A percentile compares a stretch with the other conserved stretches of the same genome.
Conservation (phyloP, 257 asterid genomes). For the Fraxinus anomala region DNA sequence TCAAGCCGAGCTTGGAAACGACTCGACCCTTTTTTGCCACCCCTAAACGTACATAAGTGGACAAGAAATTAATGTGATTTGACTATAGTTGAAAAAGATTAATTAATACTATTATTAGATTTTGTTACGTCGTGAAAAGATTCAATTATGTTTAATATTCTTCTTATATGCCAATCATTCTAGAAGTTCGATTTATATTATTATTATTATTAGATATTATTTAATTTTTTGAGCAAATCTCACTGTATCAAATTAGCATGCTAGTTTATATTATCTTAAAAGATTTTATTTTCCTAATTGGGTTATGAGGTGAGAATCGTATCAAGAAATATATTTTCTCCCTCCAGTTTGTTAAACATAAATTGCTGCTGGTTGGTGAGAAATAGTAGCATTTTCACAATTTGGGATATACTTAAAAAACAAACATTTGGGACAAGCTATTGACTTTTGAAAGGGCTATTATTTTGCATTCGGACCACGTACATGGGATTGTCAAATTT, state of each 20-base stretch:
- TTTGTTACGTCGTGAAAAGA: too few species aligned
- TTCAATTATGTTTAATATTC: not conserved
- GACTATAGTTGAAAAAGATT: too few species aligned
- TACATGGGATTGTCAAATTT: constrained; percentile 7
- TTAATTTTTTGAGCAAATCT: constrained; percentile 14
- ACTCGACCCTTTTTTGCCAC: too few species aligned
- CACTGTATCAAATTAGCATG: not conserved
- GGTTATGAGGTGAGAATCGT: constrained; percentile 3
- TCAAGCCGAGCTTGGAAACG: too few species aligned
- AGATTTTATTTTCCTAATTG: not conserved
- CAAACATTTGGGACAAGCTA: constrained; percentile 22
- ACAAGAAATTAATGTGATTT: too few species aligned
- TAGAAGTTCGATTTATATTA: not conserved
- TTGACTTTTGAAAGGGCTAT: constrained; percentile 35
- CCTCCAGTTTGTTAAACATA: not conserved
- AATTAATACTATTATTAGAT: too few species aligned
- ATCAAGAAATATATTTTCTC: not conserved
- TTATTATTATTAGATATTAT: not conserved
- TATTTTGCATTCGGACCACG: constrained; percentile 32
- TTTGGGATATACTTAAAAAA: not conserved
- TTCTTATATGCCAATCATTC: not conserved
- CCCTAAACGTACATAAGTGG: too few species aligned
- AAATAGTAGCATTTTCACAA: constrained; percentile 12
- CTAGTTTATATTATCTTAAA: not conserved
- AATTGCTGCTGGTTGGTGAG: constrained; percentile 33